phyloP scores from a whole-genome alignment of 176 grass and related monocot species.

The Triticum turgidum region DNA sequence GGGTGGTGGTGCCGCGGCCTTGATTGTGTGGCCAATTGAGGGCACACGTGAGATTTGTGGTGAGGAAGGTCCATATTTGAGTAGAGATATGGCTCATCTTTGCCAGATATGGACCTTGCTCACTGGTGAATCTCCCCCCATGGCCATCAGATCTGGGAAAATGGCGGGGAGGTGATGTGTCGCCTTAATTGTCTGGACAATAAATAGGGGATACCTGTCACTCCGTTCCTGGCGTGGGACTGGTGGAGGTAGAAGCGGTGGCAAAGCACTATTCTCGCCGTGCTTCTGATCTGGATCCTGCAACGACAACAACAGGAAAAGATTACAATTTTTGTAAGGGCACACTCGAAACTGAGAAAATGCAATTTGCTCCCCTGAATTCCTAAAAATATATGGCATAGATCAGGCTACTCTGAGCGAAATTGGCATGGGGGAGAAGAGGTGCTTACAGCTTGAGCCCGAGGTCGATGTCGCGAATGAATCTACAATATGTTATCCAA shows the following conservation, averaged over 20 bases:
- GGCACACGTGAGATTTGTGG: background rate
- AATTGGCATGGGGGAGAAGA: background rate
- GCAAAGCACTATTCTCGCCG: slow-evolving; percentile 52
- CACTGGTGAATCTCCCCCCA: background rate
- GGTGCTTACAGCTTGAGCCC: slow-evolving; percentile 32
- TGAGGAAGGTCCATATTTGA: background rate
- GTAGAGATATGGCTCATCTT: background rate
- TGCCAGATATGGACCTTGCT: background rate
- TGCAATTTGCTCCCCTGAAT: background rate
- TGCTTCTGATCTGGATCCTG: slow-evolving; percentile 60
- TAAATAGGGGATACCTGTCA: slow-evolving; percentile 27
- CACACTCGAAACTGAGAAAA: background rate
- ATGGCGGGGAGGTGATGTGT: background rate
- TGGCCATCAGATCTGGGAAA: too few species aligned
- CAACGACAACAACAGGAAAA: background rate
- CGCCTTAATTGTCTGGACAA: background rate
- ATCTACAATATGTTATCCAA: slow-evolving; percentile 59
- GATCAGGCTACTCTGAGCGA: background rate
- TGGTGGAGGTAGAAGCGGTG: slow-evolving; percentile 70
- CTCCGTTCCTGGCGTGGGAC: slow-evolving; percentile 55
- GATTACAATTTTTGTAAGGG: background rate
- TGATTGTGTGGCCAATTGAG: background rate
- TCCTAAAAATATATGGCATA: background rate
- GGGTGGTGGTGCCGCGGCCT: background rate
- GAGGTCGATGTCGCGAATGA: slow-evolving; percentile 52